Base-by-base conservation (phyloP, 2,329 filamentous ascomycete genomes). In the Biscogniauxia marginata region DNA sequence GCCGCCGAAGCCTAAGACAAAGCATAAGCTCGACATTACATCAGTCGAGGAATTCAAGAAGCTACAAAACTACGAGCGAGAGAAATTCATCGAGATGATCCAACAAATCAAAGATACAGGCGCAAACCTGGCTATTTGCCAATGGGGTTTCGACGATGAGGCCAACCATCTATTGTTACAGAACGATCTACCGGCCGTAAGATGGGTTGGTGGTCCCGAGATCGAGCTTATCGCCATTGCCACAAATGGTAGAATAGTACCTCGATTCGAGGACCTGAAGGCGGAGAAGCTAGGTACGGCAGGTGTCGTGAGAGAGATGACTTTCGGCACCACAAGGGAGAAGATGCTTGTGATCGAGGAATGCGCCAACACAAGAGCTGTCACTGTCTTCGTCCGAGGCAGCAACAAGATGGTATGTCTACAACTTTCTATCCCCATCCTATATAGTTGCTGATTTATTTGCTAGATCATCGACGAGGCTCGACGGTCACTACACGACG, bases 281-380 rank as follows among this genome's bases (percentile, higher is more conserved):
- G 76, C 90, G 5, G 90, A 92, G 71, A 99, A 99, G 82, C 85
- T 99, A 47, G 95, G 95, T 61, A 88, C 79, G 21, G 95, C 95
- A 20, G 95, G 95, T 57, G 77, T 96, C 49, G 95, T 99, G 57
- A 84, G 92, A 63, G 93, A 99, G 76, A 92, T 99, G 89, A 89
- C 86, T 23, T 99, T 99, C 70, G 95, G 95, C 68, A 99, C 95
- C 1, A 99, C 95, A 46, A 85, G 95, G 70, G 95, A 99, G 77
- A 98, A 99, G 85, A 99, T 99, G 95, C 82, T 99, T 67, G 91
- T 99, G 55, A 99, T 99, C 67, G 96, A 99, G 78, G 95, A 99
- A 77, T 99, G 95, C 72, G 95, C 96, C 70, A 99, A 99, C 79
- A 96, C 91, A 56, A 84, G 95, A 68, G 95, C 95, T 46, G 96